phyloP scores from a whole-genome alignment of 164 flowering plant species.

The Warburgia ugandensis region DNA sequence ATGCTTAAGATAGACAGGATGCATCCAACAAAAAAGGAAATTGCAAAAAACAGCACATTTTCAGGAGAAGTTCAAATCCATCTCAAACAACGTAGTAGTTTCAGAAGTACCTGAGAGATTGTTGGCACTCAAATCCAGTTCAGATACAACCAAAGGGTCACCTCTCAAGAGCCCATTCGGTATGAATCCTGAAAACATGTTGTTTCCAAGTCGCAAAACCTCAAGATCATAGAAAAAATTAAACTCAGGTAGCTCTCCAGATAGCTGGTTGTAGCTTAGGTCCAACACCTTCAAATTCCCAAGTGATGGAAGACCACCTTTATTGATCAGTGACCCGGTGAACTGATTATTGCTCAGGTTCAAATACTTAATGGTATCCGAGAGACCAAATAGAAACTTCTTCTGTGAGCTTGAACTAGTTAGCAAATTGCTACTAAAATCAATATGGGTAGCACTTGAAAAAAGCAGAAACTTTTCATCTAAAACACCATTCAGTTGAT shows the following conservation, averaged over 20 bases:
- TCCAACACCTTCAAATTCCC: slow-evolving; percentile 65
- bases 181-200: slow-evolving; percentile 64
- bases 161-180: slow-evolving; percentile 80
- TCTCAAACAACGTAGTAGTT: not conserved
- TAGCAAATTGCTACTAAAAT: slow-evolving; percentile 75
- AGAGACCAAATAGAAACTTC: slow-evolving; percentile 50
- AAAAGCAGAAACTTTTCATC: slow-evolving; percentile 58
- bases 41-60: not conserved
- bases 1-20: too few relatives aligned
- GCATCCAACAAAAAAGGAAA: not conserved
- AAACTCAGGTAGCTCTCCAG: slow-evolving; percentile 89
- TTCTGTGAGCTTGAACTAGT: slow-evolving; percentile 33
- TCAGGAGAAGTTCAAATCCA: not conserved
- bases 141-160: slow-evolving; percentile 59
- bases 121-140: slow-evolving; percentile 89
- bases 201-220: slow-evolving; percentile 70
- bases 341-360: slow-evolving; percentile 43
- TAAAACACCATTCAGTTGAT: slow-evolving; percentile 55
- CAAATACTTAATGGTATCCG: slow-evolving; percentile 57
- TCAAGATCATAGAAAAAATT: slow-evolving; percentile 78
- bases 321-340: slow-evolving; percentile 38
- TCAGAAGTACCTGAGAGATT: slow-evolving; percentile 74
- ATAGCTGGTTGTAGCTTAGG: slow-evolving; percentile 81
- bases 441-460: slow-evolving; percentile 60
- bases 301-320: slow-evolving; percentile 33